These are phyloP conservation scores for Linnemannia hyalina DNA, from an alignment of 192 early-diverging fungal species.

Conservation along the genomic window DNA sequence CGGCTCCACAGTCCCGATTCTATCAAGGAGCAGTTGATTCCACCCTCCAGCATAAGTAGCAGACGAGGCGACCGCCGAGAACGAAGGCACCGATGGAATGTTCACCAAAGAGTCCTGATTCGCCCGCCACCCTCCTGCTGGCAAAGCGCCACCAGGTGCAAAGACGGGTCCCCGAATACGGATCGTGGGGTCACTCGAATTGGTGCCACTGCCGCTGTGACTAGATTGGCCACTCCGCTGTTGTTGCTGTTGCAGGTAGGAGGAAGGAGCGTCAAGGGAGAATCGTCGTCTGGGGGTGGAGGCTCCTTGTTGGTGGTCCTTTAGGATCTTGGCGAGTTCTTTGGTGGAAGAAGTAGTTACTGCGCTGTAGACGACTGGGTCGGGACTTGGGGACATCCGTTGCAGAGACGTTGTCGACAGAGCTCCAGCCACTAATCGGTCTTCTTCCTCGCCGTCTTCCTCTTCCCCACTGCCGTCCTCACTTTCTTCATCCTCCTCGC, in stretches of 20 bases:
- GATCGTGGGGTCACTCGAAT: slow-evolving; percentile 21
- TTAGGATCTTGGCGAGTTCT: slow-evolving; percentile 16
- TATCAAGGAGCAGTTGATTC: not conserved
- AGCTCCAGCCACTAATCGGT: not conserved
- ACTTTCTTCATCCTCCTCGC: not conserved
- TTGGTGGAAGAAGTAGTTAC: slow-evolving; percentile 3
- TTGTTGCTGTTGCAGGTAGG: not conserved
- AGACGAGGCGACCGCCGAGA: not conserved
- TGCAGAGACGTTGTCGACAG: no score
- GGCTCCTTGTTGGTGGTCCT: slow-evolving; percentile 8
- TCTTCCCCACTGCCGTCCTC: not conserved
- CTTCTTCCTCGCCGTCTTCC: not conserved
- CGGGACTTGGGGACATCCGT: not conserved
- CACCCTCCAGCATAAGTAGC: not conserved
- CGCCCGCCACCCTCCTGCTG: not conserved
- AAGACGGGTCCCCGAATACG: slow-evolving; percentile 8
- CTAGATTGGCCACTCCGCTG: not conserved
- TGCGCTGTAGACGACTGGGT: not conserved
- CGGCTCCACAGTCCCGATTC: not conserved
- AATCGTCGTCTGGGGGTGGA: not conserved
- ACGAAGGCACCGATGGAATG: not conserved
- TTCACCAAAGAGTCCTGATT: not conserved
- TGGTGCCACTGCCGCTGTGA: slow-evolving; percentile 17
- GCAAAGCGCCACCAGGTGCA: not conserved
- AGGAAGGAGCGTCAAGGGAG: not conserved